Base-by-base conservation (phyloP, 192 early-diverging fungal species). In the Linnemannia exigua region DNA sequence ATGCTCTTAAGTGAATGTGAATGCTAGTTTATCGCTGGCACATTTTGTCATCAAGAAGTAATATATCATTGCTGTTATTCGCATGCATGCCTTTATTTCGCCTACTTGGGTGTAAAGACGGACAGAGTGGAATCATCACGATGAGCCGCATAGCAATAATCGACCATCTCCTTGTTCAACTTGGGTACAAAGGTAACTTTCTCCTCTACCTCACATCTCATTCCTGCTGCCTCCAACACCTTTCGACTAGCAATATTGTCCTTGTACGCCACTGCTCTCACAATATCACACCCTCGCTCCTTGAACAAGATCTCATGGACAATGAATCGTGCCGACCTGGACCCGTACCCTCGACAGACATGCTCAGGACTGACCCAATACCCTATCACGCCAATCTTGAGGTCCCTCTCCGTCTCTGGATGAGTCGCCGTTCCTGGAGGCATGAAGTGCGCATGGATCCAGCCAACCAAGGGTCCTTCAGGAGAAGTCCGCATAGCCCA, bases 401-500 rank as follows among this genome's bases (percentile, higher is more conserved):
- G 16, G 0, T 63, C 44, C 20, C 15, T 12, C 1, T 37, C 54
- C 14, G 74, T 75, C 35, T 61, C 28, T 3, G 74, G 74, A 4
- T 54, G 54, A 9, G 58, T 15, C 1, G 36, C 51, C 0, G 2
- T 38, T 16, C 25, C 75, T 8, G n/a, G 28, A 33, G 72, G 51
- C 19, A 46, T 17, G 3, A 79, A 66, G 47, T 79, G 71, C 9
- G 61, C 31, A 54, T 79, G 77, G 48, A 85, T 76, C 82, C 82
- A 85, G 25, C 82, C 82, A 0, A 85, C 76, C 5, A 85, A 22
- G 4, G 82, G 77, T 8, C 82, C 82, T 3, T 85, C 77, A 7
- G 82, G 77, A 1, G 82, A 70, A 15, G 74, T 79, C 3, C 82
- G 77, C 82, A 85, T 79, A 20, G 77, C 82, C 82, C 77, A 85